A percentile compares a stretch with the other conserved stretches of the same genome.
These are phyloP conservation scores for Anaeromyces robustus DNA, from an alignment of 192 early-diverging fungal species.

Conservation along the genomic window DNA sequence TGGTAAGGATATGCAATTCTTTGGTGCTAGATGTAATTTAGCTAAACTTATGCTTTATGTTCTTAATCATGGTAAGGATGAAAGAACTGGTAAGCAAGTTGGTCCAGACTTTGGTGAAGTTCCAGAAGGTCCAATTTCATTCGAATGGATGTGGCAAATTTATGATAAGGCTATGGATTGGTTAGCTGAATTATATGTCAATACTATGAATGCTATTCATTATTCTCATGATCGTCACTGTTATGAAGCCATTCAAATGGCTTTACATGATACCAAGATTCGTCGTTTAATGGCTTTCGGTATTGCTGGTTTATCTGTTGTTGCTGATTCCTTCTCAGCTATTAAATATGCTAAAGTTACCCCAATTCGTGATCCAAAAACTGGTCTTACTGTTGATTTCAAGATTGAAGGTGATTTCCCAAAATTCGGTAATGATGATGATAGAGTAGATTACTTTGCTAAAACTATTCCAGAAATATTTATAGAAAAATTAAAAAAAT, in stretches of 20 bases:
- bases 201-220: constrained; percentile 14
- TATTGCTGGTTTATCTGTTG: constrained; percentile 11
- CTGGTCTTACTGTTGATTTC: constrained; percentile 12
- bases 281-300: constrained; percentile 12
- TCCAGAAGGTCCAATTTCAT: constrained; percentile 6
- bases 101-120: constrained; percentile 7
- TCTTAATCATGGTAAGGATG: constrained; percentile 7
- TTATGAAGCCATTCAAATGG: constrained; percentile 12
- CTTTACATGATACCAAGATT: constrained; percentile 11
- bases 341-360: constrained; percentile 10
- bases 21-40: constrained; percentile 11
- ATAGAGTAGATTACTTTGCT: constrained; percentile 7
- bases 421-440: constrained; percentile 11
- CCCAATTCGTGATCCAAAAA: constrained; percentile 10
- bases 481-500: constrained; percentile 7
- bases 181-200: constrained; percentile 9
- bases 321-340: constrained; percentile 9
- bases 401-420: constrained; percentile 11
- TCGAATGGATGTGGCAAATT: constrained; percentile 4
- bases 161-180: constrained; percentile 13
- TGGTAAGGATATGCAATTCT: constrained; percentile 14
- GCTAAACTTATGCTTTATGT: constrained; percentile 11
- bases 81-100: constrained; percentile 9
- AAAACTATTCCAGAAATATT: constrained; percentile 6
- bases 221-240: constrained; percentile 11